Conservation (phyloP, 768 basidiomycete species). For the Leccinum barrowsii region DNA sequence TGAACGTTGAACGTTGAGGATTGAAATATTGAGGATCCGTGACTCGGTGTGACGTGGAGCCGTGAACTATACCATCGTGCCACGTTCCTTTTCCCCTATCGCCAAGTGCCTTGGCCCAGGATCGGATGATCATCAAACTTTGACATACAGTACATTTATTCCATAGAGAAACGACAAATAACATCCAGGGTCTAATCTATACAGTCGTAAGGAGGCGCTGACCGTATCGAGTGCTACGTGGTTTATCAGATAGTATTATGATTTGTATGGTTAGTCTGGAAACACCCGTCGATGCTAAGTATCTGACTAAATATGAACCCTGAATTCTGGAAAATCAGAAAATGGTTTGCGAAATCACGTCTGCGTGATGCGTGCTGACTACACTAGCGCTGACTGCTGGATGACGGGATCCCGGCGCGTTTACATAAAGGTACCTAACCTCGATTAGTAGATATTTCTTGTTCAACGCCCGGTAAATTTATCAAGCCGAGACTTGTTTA, state of each 20-base stretch:
- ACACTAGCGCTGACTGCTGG: too few relatives aligned
- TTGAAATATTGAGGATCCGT: background rate
- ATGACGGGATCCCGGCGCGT: background rate
- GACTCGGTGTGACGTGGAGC: background rate
- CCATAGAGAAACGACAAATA: background rate
- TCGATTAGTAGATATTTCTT: background rate
- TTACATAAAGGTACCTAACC: background rate
- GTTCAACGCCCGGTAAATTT: background rate
- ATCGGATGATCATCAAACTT: constrained; percentile 10
- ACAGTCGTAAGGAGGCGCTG: background rate
- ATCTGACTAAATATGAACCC: constrained; percentile 2
- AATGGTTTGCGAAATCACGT: background rate
- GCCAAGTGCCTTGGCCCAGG: background rate
- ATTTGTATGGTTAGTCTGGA: background rate
- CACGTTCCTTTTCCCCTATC: background rate
- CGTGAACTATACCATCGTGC: background rate
- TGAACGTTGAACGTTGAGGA: too few relatives aligned
- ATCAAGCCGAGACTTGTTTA: background rate
- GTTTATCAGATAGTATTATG: background rate
- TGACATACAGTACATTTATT: background rate
- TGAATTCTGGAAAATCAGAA: constrained; percentile 1
- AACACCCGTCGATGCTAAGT: background rate
- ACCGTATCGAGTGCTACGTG: background rate
- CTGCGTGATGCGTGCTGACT: background rate
- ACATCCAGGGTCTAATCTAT: background rate